phyloP scores from a whole-genome alignment of 768 basidiomycete genomes.

The Phallus indusiatus region DNA sequence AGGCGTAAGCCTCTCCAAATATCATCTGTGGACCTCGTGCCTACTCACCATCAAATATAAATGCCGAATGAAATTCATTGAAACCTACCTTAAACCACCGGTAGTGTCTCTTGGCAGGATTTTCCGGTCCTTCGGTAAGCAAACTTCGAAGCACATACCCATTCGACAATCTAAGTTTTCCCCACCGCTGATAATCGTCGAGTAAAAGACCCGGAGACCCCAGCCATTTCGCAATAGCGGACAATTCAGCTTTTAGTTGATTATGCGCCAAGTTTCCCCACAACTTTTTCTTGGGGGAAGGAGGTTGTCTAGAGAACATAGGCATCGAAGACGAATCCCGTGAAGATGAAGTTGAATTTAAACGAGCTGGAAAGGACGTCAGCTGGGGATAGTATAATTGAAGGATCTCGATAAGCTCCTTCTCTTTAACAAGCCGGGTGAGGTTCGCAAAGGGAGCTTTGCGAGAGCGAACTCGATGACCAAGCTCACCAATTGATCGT shows the following conservation, averaged over 20 bases:
- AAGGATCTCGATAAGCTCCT: constrained; percentile 16
- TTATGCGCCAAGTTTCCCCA: background rate
- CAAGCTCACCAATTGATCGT: background rate
- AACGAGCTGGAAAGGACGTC: background rate
- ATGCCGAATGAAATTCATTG: background rate
- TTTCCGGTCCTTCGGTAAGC: constrained; percentile 7
- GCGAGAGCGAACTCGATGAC: constrained; percentile 15
- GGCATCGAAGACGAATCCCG: background rate
- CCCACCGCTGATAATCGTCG: constrained; percentile 10
- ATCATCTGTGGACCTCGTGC: background rate
- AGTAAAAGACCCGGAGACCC: constrained; percentile 2
- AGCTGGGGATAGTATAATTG: constrained; percentile 18
- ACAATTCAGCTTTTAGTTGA: background rate
- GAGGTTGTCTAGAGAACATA: constrained; percentile 1
- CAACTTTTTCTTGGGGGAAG: background rate
- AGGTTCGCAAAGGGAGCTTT: constrained; percentile 25
- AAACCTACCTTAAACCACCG: constrained; percentile 13
- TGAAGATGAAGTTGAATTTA: background rate
- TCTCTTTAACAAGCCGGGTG: constrained; percentile 19
- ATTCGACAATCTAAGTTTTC: constrained; percentile 10
- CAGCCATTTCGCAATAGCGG: constrained; percentile 2
- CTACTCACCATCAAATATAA: background rate
- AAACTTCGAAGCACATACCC: constrained; percentile 7
- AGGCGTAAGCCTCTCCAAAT: constrained; percentile 16
- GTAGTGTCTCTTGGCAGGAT: background rate